Evolutionary conservation across 768 basidiomycete genomes (phyloP).

Genomic region (Symmetrospora coprosmae): DNA sequence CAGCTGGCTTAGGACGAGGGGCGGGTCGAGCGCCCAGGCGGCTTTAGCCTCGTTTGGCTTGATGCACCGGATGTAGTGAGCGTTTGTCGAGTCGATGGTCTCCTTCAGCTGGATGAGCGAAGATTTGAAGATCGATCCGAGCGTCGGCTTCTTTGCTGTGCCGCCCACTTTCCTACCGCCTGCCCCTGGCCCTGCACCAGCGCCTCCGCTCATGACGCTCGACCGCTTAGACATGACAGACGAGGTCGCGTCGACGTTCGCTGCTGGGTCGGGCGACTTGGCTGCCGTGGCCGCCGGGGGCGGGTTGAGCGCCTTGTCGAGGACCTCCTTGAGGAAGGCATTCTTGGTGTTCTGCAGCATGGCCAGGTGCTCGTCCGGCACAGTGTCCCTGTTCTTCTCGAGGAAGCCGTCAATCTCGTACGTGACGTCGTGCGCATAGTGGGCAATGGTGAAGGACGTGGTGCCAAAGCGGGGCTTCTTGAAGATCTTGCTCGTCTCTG

Average conservation of each 20-base stretch:
- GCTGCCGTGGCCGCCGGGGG: conserved; percentile 38
- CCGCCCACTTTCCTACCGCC: conserved; percentile 42
- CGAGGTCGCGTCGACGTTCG: conserved; percentile 53
- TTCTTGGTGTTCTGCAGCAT: conserved; percentile 77
- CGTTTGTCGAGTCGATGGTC: conserved; percentile 89
- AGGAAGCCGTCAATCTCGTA: conserved; percentile 97
- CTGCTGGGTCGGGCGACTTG: conserved; percentile 52
- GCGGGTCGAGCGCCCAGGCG: conserved; percentile 92
- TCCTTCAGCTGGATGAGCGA: conserved; percentile 91
- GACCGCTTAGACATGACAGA: conserved; percentile 43
- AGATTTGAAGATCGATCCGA: conserved; percentile 95
- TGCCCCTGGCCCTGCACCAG: conserved; percentile 44
- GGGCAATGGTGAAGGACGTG: conserved; percentile 90
- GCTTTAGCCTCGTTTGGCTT: conserved; percentile 94
- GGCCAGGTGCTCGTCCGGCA: conserved; percentile 92
- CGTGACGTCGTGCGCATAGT: conserved; percentile 94
- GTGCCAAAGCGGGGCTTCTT: conserved; percentile 99
- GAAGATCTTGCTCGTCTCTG: conserved; percentile 73
- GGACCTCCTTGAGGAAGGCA: conserved; percentile 80
- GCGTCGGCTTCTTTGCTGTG: conserved; percentile 74
- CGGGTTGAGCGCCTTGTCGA: conserved; percentile 54
- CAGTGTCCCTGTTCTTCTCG: conserved; percentile 97
- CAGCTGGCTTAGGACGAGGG: conserved; percentile 85
- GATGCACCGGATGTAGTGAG: conserved; percentile 98
- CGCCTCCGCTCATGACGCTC: no score